A percentile compares a stretch with the other conserved stretches of the same genome.
Conservation (phyloP, 1,284 basidiomycete genomes). For the Irpex lacteus region DNA sequence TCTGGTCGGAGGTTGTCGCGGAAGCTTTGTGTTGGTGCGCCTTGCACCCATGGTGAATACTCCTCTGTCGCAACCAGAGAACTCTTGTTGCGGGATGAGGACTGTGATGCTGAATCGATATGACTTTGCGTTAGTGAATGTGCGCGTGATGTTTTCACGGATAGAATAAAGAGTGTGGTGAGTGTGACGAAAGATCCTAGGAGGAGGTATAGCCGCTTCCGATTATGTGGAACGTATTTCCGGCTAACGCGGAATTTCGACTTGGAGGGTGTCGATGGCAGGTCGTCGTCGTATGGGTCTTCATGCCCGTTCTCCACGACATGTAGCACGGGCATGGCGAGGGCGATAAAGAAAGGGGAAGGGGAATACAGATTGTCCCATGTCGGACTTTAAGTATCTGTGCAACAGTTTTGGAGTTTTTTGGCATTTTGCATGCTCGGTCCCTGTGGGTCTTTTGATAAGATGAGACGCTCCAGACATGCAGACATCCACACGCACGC, state of each 20-base stretch:
- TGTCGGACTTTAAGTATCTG: neutral
- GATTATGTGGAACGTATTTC: conserved; percentile 13
- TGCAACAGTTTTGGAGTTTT: neutral
- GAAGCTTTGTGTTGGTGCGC: conserved; percentile 53
- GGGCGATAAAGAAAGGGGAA: neutral
- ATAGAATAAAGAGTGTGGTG: conserved; percentile 31
- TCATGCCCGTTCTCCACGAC: neutral
- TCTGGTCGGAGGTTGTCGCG: conserved; percentile 58
- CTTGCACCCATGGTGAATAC: conserved; percentile 32
- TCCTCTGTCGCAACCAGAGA: neutral
- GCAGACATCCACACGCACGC: too few species aligned
- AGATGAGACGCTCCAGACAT: neutral
- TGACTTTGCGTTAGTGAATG: neutral
- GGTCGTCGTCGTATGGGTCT: conserved; percentile 18
- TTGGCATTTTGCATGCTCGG: too few species aligned
- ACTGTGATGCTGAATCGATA: neutral
- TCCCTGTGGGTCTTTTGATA: neutral
- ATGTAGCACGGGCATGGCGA: neutral
- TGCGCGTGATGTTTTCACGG: conserved; percentile 14
- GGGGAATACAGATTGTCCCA: neutral
- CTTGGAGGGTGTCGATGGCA: conserved; percentile 16
- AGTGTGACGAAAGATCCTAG: conserved; percentile 29
- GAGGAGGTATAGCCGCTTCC: conserved; percentile 24
- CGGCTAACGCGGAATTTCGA: neutral
- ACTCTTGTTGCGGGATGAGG: neutral